Percentiles rank a stretch among this genome's conserved stretches.
These are phyloP conservation scores for Trypethelium eluteriae DNA, from an alignment of 495 filamentous ascomycete species.

Conservation along the genomic window DNA sequence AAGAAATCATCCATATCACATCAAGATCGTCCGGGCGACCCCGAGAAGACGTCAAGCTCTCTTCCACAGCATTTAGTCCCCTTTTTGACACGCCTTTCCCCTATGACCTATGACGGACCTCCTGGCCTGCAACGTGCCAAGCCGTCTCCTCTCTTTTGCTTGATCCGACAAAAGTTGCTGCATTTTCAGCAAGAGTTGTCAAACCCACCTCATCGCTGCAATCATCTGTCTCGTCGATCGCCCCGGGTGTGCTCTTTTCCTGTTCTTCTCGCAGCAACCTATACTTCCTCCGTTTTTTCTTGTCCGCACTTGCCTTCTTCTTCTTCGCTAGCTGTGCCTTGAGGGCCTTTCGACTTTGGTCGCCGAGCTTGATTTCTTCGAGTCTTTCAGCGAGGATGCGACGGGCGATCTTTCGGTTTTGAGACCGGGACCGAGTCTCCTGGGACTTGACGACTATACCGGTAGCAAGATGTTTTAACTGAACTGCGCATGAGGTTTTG, in stretches of 20 bases:
- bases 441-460: slow-evolving; percentile 89
- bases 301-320: slow-evolving; percentile 58
- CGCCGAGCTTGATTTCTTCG: slow-evolving; percentile 58
- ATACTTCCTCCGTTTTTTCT: slow-evolving; percentile 64
- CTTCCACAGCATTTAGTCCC: too few species aligned
- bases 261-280: slow-evolving; percentile 41
- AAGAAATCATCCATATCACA: too few species aligned
- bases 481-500: slow-evolving; percentile 93
- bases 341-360: slow-evolving; percentile 48
- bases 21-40: too few species aligned
- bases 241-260: not conserved
- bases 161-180: not conserved
- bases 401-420: slow-evolving; percentile 85
- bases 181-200: not conserved
- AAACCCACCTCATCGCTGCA: not conserved
- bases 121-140: not conserved
- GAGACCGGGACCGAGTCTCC: slow-evolving; percentile 73
- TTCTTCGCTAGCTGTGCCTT: slow-evolving; percentile 49
- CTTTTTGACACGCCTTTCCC: too few species aligned
- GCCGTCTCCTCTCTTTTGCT: not conserved
- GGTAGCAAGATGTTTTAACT: slow-evolving; percentile 81
- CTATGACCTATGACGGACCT: too few species aligned
- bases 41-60: too few species aligned
- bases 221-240: not conserved
- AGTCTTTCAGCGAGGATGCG: slow-evolving; percentile 67